Evolutionary conservation across 371 early-diverging fungal species (phyloP), one percentile per base, ranked within the genome.

Genomic region (Mucor lusitanicus): DNA sequence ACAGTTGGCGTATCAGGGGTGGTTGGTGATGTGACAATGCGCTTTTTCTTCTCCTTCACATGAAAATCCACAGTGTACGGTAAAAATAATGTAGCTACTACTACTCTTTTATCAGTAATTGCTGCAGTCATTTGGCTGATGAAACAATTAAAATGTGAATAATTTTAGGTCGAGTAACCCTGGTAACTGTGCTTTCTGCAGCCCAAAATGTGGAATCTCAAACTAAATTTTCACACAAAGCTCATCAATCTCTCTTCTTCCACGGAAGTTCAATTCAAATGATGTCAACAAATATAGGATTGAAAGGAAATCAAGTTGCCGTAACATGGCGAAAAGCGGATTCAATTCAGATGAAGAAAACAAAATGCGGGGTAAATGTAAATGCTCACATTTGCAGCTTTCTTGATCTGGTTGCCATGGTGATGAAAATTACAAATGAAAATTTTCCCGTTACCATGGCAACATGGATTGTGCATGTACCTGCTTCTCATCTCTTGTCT

Each of bases 71-170:
- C 87, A 23, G 91, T 89, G 61, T 85, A 85, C 1, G 93, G 93
- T 25, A 90, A 81, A 68, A 90, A 92, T 23, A 92, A 72, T 19
- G 89, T 85, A 9, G 86, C 91, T 11, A 90, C 83, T 17, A 92
- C 73, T 0, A 91, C 88, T 63, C 92, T 62, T 56, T 78, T 76
- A 33, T 69, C 73, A 13, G 81, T 76, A 57, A 80, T 66, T 50
- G 25, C 50, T 50, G 21, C 33, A 21, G 70, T 17, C 72, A 73
- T 69, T 40, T 32, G 35, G 25, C 6, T 21, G 33, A 37, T 25
- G n/a, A 40, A 64, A 30, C 40, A 40, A 56, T 55, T 25, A 64
- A 56, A 39, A 55, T 40, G 37, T 23, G 21, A 44, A 44, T 44
- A 44, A 44, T 44, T 44, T 44, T 44, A 19, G 44, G 44, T 19